phyloP scores from a whole-genome alignment of 345 rosid genomes.

The Gossypium arboreum region DNA sequence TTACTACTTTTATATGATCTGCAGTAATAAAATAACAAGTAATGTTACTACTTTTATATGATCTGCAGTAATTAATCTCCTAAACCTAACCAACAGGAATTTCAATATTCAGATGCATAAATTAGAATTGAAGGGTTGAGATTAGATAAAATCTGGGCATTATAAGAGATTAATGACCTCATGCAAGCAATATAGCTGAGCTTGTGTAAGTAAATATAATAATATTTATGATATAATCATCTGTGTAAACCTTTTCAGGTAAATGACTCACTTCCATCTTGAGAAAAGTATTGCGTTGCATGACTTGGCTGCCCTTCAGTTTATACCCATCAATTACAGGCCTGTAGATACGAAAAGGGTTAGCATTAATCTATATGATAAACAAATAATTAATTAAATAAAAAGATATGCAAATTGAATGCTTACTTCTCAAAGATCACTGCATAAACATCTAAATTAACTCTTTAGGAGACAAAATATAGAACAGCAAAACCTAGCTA shows the following conservation, averaged over 20 bases:
- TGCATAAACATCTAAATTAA: too few relatives aligned
- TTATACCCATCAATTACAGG: background rate
- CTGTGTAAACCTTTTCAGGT: background rate
- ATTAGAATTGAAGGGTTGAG: slow-evolving; percentile 4
- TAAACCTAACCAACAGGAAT: background rate
- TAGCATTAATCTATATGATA: too few relatives aligned
- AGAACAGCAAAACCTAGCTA: background rate
- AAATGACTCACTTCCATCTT: slow-evolving; percentile 7
- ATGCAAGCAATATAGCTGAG: slow-evolving; percentile 4
- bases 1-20: too few relatives aligned
- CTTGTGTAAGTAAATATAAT: too few relatives aligned
- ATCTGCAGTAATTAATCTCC: background rate
- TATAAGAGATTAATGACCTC: background rate
- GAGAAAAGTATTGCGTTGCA: background rate
- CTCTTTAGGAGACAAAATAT: background rate
- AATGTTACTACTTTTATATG: too few relatives aligned
- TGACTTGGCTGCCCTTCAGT: background rate
- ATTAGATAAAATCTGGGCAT: background rate
- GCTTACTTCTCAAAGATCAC: too few relatives aligned
- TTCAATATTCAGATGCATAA: background rate
- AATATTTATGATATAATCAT: too few relatives aligned
- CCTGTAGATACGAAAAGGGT: background rate
- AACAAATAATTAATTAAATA: too few relatives aligned
- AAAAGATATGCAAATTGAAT: too few relatives aligned
- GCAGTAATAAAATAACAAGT: background rate